These are phyloP conservation scores for Elaeis oleifera DNA, from an alignment of 202 grass and related monocot species.

Conservation along the genomic window DNA sequence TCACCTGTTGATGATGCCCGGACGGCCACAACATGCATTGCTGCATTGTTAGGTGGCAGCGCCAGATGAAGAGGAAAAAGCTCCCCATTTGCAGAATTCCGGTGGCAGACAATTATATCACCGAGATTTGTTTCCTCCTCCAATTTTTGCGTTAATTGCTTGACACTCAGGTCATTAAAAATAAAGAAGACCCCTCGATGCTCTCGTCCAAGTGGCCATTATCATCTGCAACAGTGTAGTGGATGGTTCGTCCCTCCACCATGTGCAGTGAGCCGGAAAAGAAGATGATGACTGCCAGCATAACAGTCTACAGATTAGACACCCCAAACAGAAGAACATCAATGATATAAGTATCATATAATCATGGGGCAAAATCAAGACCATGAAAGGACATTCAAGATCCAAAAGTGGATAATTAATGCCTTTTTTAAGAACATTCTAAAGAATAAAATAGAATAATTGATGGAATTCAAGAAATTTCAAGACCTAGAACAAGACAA, in stretches of 20 bases:
- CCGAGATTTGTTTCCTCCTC: conserved; percentile 41
- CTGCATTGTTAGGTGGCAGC: conserved; percentile 58
- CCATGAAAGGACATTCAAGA: too few species aligned
- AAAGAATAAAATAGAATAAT: too few species aligned
- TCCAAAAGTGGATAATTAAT: too few species aligned
- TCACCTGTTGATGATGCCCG: conserved; percentile 43
- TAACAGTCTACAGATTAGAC: not conserved
- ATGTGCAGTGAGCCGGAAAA: conserved; percentile 39
- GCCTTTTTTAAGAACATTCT: too few species aligned
- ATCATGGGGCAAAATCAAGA: too few species aligned
- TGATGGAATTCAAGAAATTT: too few species aligned
- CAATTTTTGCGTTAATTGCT: conserved; percentile 44
- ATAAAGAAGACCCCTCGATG: conserved; percentile 27
- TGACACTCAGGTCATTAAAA: conserved; percentile 51
- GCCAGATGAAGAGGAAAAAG: conserved; percentile 52
- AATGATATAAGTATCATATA: too few species aligned
- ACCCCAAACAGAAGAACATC: too few species aligned
- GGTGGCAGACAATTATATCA: conserved; percentile 50
- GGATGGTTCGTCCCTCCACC: conserved; percentile 52
- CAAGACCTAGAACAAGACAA: too few species aligned
- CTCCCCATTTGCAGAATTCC: conserved; percentile 37
- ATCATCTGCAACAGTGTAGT: conserved; percentile 52
- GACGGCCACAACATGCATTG: conserved; percentile 58
- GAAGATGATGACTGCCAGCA: conserved; percentile 47
- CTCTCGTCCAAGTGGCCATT: conserved; percentile 28